Conservation (phyloP, 352 stramenopile genomes). For the Pythium monospermum region DNA sequence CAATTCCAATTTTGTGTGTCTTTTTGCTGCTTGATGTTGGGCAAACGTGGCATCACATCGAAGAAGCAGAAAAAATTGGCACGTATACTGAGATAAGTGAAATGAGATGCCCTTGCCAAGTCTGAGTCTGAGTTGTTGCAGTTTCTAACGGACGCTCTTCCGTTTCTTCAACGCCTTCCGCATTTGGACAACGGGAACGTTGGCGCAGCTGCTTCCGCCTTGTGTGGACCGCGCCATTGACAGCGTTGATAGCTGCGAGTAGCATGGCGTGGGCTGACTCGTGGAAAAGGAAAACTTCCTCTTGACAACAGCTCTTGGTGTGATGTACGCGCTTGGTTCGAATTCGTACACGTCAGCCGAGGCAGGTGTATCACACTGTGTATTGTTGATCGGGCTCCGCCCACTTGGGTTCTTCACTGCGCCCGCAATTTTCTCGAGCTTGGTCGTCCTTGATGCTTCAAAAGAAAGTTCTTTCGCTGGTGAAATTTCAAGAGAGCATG, state of each 20-base stretch:
- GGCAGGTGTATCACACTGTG: too few relatives aligned
- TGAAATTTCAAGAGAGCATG: background rate
- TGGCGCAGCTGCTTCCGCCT: slow-evolving; percentile 2
- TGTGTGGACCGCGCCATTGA: background rate
- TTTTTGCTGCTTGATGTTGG: too few relatives aligned
- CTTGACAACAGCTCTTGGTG: slow-evolving; percentile 2
- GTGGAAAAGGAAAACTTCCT: background rate
- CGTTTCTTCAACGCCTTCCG: slow-evolving; percentile 25
- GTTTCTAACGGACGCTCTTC: too few relatives aligned
- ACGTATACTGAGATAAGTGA: too few relatives aligned
- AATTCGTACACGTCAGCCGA: slow-evolving; percentile 19
- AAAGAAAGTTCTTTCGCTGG: background rate
- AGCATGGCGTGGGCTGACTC: background rate
- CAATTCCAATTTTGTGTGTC: background rate
- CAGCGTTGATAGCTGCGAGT: background rate
- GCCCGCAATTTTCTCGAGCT: too few relatives aligned
- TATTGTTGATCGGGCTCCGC: too few relatives aligned
- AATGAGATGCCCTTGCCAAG: too few relatives aligned
- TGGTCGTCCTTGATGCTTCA: slow-evolving; percentile 1
- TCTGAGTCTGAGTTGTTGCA: too few relatives aligned
- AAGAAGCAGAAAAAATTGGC: too few relatives aligned
- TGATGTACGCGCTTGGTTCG: slow-evolving; percentile 1
- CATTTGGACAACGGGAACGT: slow-evolving; percentile 24
- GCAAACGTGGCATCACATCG: too few relatives aligned
- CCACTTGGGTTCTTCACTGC: too few relatives aligned